Evolutionary conservation across 179 eudicot species (phyloP).

Genomic region (Beta corolliflora): DNA sequence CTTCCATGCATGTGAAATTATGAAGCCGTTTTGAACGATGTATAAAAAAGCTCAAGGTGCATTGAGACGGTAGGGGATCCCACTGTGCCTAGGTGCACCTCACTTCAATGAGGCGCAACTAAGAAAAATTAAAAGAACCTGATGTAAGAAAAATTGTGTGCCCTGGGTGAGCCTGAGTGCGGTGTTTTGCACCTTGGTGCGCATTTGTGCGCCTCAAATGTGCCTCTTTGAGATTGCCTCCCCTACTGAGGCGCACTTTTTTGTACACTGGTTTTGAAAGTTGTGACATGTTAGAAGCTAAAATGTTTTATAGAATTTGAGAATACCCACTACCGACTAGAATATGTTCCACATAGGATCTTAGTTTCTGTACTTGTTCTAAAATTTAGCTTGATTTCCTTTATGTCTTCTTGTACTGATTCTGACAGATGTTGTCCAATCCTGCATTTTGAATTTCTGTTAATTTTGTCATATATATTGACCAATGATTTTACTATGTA

Average conservation of each 20-base stretch:
- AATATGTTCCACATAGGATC: neutral
- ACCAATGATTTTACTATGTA: constrained; percentile 30
- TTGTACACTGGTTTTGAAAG: neutral
- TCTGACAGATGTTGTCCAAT: neutral
- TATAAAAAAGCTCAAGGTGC: no score
- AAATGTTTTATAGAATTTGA: neutral
- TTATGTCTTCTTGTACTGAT: constrained; percentile 2
- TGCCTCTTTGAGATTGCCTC: no score
- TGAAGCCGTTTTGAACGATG: neutral
- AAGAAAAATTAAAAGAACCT: no score
- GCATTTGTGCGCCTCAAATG: no score
- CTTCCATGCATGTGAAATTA: neutral
- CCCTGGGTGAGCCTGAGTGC: no score
- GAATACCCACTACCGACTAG: neutral
- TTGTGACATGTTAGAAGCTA: neutral
- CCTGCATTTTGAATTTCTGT: neutral
- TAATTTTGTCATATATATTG: neutral
- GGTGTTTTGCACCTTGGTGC: no score
- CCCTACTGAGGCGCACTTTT: no score
- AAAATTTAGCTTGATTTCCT: neutral
- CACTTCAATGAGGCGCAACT: no score
- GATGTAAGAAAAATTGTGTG: no score
- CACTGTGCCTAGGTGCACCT: no score
- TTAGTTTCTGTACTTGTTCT: neutral
- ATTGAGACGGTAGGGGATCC: no score